Evolutionary conservation across 73 alveolate species (phyloP).

Genomic region (Symbiodinium pilosum): DNA sequence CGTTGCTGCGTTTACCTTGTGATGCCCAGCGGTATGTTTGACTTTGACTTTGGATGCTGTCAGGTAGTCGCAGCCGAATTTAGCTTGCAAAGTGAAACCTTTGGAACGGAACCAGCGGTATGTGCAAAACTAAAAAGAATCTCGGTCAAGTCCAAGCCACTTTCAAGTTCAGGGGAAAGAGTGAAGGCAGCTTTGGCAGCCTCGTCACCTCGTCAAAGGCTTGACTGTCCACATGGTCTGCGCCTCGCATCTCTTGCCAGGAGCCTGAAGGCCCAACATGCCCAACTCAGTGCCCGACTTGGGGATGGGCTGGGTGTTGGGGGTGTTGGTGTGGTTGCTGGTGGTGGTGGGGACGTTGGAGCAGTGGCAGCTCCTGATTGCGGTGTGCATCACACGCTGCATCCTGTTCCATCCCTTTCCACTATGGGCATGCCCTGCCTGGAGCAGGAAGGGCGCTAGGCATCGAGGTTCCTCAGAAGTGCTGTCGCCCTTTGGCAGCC

Average conservation of each 20-base stretch:
- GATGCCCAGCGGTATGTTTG: background rate
- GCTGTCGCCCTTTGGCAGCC: no score
- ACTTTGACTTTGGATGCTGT: no score
- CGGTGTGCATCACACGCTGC: no score
- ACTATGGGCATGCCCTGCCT: background rate
- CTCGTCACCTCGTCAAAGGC: background rate
- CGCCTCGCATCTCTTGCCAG: background rate
- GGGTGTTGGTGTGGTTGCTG: background rate
- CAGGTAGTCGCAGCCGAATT: no score
- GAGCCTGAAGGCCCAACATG: background rate
- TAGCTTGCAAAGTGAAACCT: no score
- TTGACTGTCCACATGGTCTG: background rate
- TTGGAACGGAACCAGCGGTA: no score
- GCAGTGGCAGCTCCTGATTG: no score
- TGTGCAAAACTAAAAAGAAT: no score
- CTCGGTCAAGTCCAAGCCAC: background rate
- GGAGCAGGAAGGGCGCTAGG: background rate
- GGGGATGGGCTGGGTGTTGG: background rate
- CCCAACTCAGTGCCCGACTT: no score
- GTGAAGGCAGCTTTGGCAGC: conserved; percentile 50
- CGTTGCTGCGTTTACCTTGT: conserved; percentile 62
- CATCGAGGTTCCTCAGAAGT: background rate
- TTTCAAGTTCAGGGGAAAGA: conserved; percentile 63
- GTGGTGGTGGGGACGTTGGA: background rate
- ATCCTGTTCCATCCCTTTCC: no score